These are phyloP conservation scores for Collybiopsis luxurians DNA, from an alignment of 768 basidiomycete species.

Conservation along the genomic window DNA sequence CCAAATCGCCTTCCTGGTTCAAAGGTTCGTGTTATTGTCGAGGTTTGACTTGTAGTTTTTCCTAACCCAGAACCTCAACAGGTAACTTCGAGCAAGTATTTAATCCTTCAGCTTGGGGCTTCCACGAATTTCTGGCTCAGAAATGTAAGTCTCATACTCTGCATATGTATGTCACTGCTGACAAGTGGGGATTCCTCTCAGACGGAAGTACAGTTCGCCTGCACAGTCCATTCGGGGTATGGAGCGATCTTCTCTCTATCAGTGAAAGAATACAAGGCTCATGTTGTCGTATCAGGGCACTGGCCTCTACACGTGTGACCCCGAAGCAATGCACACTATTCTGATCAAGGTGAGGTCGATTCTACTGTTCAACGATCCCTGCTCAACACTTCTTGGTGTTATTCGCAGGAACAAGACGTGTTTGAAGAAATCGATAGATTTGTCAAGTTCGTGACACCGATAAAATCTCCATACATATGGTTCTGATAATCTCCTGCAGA, in stretches of 20 bases:
- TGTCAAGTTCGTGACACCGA: background rate
- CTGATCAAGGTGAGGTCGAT: background rate
- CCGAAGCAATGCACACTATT: slow-evolving; percentile 2
- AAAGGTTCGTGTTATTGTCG: background rate
- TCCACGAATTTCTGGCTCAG: slow-evolving; percentile 1
- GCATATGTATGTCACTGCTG: background rate
- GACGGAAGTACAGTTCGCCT: background rate
- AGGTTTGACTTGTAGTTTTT: too few relatives aligned
- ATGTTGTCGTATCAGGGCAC: background rate
- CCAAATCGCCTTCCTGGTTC: background rate
- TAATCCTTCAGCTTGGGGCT: slow-evolving; percentile 3
- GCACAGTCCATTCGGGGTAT: background rate
- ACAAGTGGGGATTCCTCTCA: background rate
- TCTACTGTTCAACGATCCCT: background rate
- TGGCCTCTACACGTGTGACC: background rate
- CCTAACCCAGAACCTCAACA: background rate
- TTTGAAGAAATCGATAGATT: slow-evolving; percentile 3
- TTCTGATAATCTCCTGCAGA: background rate
- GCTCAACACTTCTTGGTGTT: background rate
- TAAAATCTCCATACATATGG: background rate
- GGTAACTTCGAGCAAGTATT: too few relatives aligned
- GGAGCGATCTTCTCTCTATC: background rate
- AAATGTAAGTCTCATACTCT: background rate
- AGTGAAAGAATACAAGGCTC: too few relatives aligned
- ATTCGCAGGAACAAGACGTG: background rate